Conservation (phyloP, 2,329 filamentous ascomycete species). For the Trichoderma sp. region DNA sequence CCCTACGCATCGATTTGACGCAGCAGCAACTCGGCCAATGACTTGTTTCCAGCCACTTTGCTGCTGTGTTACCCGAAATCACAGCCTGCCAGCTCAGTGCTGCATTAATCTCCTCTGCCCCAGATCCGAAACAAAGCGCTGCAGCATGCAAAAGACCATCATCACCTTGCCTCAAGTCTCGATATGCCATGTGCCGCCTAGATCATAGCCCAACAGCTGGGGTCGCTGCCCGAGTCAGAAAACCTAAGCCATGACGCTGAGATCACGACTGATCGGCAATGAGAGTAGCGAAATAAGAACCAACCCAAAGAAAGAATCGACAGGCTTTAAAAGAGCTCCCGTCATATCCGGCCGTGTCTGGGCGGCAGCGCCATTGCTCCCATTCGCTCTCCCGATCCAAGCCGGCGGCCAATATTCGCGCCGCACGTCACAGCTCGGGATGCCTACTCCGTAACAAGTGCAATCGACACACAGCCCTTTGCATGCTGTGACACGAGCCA, state of each 20-base stretch:
- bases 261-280: conserved; percentile 13
- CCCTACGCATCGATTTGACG: not conserved
- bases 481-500: conserved; percentile 14
- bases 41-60: conserved; percentile 11
- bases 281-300: not conserved
- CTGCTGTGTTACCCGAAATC: conserved; percentile 11
- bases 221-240: conserved; percentile 20
- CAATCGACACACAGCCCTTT: conserved; percentile 13
- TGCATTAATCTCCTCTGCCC: conserved; percentile 4
- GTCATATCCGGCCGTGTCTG: conserved; percentile 12
- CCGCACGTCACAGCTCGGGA: conserved; percentile 23
- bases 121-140: conserved; percentile 15
- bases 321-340: not conserved
- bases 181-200: conserved; percentile 1
- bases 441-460: conserved; percentile 26
- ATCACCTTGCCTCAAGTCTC: not conserved
- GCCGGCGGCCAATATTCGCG: conserved; percentile 23
- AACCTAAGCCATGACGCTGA: not conserved
- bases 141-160: not conserved
- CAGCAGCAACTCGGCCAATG: conserved; percentile 8
- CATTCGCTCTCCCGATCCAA: conserved; percentile 17
- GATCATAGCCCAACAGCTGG: conserved; percentile 10
- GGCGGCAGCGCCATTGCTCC: not conserved
- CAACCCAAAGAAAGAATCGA: not conserved
- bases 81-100: conserved; percentile 7